Evolutionary conservation across 495 filamentous ascomycete genomes (phyloP).

Genomic region (Parachaetomium inaequale): DNA sequence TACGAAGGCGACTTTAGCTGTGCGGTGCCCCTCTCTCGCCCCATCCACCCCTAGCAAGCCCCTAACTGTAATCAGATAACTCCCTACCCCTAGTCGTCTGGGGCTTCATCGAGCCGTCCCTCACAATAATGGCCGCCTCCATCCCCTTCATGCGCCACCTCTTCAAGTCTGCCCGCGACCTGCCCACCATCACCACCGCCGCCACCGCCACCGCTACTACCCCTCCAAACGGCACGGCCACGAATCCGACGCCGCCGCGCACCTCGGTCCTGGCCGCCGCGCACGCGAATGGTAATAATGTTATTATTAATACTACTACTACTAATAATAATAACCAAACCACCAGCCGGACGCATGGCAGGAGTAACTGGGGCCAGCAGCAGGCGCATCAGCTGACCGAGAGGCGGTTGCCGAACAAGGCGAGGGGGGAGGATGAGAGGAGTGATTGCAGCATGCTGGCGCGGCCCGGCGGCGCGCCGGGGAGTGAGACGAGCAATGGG

Average conservation of each 20-base stretch:
- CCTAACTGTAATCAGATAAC: constrained; percentile 17
- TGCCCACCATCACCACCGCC: background rate
- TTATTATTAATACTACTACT: background rate
- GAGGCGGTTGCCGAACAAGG: no score
- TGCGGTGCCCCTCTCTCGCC: constrained; percentile 12
- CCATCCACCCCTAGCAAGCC: background rate
- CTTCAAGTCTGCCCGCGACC: constrained; percentile 8
- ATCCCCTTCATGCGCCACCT: constrained; percentile 31
- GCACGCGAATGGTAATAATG: background rate
- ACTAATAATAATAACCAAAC: no score
- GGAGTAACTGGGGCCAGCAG: background rate
- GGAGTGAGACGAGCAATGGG: no score
- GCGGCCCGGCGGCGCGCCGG: no score
- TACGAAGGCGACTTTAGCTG: constrained; percentile 27
- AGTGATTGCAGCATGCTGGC: no score
- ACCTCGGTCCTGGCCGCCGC: background rate
- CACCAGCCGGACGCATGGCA: background rate
- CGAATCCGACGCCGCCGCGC: background rate
- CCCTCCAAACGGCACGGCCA: background rate
- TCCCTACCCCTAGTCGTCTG: constrained; percentile 26
- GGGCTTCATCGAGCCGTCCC: constrained; percentile 29
- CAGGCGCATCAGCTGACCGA: background rate
- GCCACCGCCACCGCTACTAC: background rate
- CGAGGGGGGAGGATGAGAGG: no score
- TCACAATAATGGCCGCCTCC: constrained; percentile 34